Base-by-base conservation (phyloP, 805 yeast genomes). In the Candida dajiaensis region DNA sequence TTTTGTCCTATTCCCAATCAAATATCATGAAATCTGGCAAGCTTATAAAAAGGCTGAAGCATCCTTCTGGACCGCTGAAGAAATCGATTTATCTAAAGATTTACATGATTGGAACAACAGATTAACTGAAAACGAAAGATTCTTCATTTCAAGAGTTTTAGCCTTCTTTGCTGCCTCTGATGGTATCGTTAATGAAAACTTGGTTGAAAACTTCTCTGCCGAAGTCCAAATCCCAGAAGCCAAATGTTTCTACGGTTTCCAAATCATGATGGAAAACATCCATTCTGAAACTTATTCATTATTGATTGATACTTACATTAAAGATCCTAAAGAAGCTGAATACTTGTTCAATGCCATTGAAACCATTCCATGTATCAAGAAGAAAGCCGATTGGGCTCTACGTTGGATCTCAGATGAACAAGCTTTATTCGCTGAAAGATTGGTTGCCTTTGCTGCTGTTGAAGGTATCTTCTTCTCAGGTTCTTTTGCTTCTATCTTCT, bases 21-120 rank as follows among this genome's bases (percentile, higher is more conserved):
- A 87, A 71, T 94, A 89, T 74, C 92, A 90, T 66, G 98, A 92
- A 72, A 87, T 92, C 67, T 92, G 98, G 98, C 96, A 92, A 70
- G 90, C 95, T 77, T 92, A 92, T 73, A 92, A 92, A 77, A 89
- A 92, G 72, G 97, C 98, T 43, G 99, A 94, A 76, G 99, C 99
- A 15, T 92, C 98, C 6, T 92, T 92, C 78, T 92, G 99, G 99
- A 94, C 98, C 37, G 97, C 98, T 41, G 99, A 92, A 74, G 99
- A 94, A 73, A 89, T 92, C 56, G 99, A 92, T 70, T 79, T 92
- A 54, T 83, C 95, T 46, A 94, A 92, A 75, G 99, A 92, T 69
- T 64, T 77, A 50, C 78, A 78, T 61, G 99, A 92, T 73, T 92
- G 99, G 99, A 90, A 88, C 66, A 79, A 85, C 72, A 75, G 76